phyloP scores from a whole-genome alignment of 768 basidiomycete genomes.

The Suillus decipiens region DNA sequence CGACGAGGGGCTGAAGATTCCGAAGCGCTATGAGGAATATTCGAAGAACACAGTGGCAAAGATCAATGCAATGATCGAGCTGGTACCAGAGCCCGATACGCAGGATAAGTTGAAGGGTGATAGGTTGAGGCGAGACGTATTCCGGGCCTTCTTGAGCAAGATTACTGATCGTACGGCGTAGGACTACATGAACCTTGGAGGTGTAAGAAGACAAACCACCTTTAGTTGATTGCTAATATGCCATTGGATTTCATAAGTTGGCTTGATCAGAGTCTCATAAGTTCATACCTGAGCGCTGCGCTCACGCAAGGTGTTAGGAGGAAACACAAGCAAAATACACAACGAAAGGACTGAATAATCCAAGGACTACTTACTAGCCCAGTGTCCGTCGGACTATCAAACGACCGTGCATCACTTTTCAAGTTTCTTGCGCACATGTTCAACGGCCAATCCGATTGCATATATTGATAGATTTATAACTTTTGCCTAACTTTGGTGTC shows the following conservation, averaged over 20 bases:
- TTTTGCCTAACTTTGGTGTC: too few species aligned
- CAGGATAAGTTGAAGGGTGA: conserved; percentile 42
- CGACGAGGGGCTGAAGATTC: conserved; percentile 53
- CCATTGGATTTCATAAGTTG: not conserved
- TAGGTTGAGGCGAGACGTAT: conserved; percentile 65
- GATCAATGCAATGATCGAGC: conserved; percentile 68
- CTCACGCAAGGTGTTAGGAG: not conserved
- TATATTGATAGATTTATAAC: not conserved
- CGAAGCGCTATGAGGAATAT: conserved; percentile 77
- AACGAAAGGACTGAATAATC: too few species aligned
- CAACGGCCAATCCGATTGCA: not conserved
- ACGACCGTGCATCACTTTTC: not conserved
- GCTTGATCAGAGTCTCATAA: not conserved
- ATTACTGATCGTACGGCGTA: conserved; percentile 52
- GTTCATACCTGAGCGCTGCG: not conserved
- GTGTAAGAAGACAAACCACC: not conserved
- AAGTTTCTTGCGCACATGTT: not conserved
- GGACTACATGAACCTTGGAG: not conserved
- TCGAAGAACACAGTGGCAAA: conserved; percentile 26
- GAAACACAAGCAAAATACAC: too few species aligned
- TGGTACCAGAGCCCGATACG: conserved; percentile 60
- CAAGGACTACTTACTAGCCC: too few species aligned
- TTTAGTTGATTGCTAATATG: not conserved
- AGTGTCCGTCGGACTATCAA: too few species aligned
- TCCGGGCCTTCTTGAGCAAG: conserved; percentile 85